Conservation (phyloP, 306 rosid genomes). For the Trifolium pratense region DNA sequence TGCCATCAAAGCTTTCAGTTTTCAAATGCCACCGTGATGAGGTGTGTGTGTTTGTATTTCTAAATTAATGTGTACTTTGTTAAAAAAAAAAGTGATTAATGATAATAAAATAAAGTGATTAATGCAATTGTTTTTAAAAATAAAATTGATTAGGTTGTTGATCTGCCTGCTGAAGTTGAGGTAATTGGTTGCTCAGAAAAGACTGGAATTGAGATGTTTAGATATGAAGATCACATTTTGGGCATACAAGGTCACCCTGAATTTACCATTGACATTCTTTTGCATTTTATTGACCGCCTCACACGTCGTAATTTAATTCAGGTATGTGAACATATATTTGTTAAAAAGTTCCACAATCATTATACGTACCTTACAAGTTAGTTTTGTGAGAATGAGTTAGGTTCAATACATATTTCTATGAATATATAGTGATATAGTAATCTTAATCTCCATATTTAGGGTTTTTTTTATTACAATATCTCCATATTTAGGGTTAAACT, state of each 20-base stretch:
- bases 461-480: too few species aligned
- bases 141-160: conserved; percentile 55
- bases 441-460: too few species aligned
- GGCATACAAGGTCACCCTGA: conserved; percentile 99
- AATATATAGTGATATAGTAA: too few species aligned
- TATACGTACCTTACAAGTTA: too few species aligned
- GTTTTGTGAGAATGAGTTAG: too few species aligned
- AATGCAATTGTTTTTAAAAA: neutral
- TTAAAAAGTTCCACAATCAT: too few species aligned
- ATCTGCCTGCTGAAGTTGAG: conserved; percentile 79
- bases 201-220: conserved; percentile 79
- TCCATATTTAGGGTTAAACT: too few species aligned
- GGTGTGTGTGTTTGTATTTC: conserved; percentile 48
- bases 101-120: neutral
- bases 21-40: conserved; percentile 83
- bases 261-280: conserved; percentile 72
- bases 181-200: conserved; percentile 83
- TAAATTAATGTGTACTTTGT: too few species aligned
- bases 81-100: too few species aligned
- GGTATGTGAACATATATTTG: too few species aligned
- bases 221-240: conserved; percentile 72
- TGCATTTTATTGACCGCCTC: conserved; percentile 73
- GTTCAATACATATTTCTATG: too few species aligned
- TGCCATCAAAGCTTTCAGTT: conserved; percentile 64
- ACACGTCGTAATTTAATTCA: conserved; percentile 48